A percentile compares a stretch with the other conserved stretches of the same genome.
Conservation (phyloP, 768 basidiomycete genomes). For the Ephemerocybe angulata region DNA sequence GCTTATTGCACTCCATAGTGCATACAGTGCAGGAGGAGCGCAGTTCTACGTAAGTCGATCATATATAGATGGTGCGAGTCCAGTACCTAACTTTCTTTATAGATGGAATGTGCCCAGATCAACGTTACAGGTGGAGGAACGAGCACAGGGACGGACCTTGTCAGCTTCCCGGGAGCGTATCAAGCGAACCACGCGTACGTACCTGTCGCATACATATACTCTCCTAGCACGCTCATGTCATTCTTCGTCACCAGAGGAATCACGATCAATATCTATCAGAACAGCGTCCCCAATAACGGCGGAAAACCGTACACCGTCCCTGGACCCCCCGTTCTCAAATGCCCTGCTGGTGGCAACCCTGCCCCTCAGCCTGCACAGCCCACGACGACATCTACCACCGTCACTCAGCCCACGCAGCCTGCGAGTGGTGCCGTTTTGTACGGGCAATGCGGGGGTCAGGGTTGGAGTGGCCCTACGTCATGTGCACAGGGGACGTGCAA, state of each 20-base stretch:
- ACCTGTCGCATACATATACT: neutral
- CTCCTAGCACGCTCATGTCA: neutral
- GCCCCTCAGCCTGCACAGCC: neutral
- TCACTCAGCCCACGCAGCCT: neutral
- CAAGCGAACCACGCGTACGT: slow-evolving; percentile 7
- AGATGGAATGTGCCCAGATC: slow-evolving; percentile 13
- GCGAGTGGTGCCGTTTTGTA: neutral
- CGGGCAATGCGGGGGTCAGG: slow-evolving; percentile 46
- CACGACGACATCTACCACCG: neutral
- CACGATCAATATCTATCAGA: slow-evolving; percentile 14
- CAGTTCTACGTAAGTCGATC: slow-evolving; percentile 10
- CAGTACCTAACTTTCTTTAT: neutral
- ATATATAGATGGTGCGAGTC: neutral
- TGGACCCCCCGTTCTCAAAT: slow-evolving; percentile 2
- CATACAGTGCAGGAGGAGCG: slow-evolving; percentile 8
- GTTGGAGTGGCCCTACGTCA: slow-evolving; percentile 48
- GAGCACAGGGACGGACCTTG: neutral
- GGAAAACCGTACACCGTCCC: slow-evolving; percentile 13
- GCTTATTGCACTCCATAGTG: slow-evolving; percentile 7
- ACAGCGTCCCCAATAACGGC: slow-evolving; percentile 8
- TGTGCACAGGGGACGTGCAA: slow-evolving; percentile 46
- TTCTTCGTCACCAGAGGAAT: slow-evolving; percentile 3
- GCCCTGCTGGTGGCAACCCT: slow-evolving; percentile 4
- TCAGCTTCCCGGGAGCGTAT: slow-evolving; percentile 13
- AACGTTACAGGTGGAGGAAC: slow-evolving; percentile 9